Conservation (phyloP, 805 yeast species). For the Spathaspora girioi region DNA sequence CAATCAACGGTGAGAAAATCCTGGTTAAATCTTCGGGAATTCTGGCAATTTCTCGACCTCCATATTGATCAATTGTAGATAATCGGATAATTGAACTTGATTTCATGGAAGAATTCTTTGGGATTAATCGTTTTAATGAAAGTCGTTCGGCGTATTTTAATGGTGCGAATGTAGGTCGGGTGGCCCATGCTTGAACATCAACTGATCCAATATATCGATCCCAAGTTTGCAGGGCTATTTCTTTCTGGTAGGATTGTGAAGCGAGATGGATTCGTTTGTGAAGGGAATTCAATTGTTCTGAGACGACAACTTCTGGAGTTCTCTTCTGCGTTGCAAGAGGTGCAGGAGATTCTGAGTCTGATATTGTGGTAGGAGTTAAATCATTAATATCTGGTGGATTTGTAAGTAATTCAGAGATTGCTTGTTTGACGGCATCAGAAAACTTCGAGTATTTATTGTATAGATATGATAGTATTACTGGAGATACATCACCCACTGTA, state of each 20-base stretch:
- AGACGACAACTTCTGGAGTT: background rate
- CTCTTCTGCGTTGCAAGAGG: background rate
- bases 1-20: constrained; percentile 62
- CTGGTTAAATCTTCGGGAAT: constrained; percentile 67
- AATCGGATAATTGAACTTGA: constrained; percentile 34
- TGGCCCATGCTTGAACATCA: constrained; percentile 66
- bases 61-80: constrained; percentile 18
- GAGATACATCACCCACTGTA: constrained; percentile 11
- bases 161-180: constrained; percentile 54
- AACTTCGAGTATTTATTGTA: constrained; percentile 11
- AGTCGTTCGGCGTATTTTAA: constrained; percentile 44
- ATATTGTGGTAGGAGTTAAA: background rate
- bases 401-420: constrained; percentile 45
- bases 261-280: constrained; percentile 10
- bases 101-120: constrained; percentile 18
- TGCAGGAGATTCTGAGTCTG: background rate
- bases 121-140: constrained; percentile 32
- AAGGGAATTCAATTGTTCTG: constrained; percentile 8
- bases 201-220: constrained; percentile 55
- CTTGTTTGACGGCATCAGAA: constrained; percentile 11
- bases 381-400: constrained; percentile 9
- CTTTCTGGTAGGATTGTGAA: constrained; percentile 9
- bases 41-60: constrained; percentile 69
- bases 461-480: constrained; percentile 7
- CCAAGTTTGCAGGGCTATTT: constrained; percentile 20